Conservation (phyloP, 345 rosid species). For the Trapa bicornis region DNA sequence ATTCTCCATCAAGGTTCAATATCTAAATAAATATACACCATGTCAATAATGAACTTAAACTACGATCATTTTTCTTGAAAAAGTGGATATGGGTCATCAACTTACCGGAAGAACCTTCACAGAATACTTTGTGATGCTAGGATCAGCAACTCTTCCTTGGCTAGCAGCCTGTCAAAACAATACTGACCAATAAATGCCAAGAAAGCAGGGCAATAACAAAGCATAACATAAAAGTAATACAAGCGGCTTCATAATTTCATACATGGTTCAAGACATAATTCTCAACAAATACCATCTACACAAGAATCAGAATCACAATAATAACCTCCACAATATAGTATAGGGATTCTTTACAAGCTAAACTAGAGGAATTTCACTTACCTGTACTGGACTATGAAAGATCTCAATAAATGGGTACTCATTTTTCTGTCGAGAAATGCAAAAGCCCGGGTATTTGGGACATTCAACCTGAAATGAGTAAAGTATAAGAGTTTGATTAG, state of each 20-base stretch:
- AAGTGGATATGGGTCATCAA: slow-evolving; percentile 5
- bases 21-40: not conserved
- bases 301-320: too few relatives aligned
- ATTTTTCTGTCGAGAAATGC: slow-evolving; percentile 69
- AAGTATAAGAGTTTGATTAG: not conserved
- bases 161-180: slow-evolving; percentile 38
- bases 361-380: slow-evolving; percentile 13
- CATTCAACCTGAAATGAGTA: slow-evolving; percentile 72
- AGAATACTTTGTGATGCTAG: slow-evolving; percentile 51
- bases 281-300: too few relatives aligned
- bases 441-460: slow-evolving; percentile 95
- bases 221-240: too few relatives aligned
- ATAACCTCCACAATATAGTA: not conserved
- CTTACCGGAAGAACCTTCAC: slow-evolving; percentile 87
- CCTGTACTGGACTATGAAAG: slow-evolving; percentile 82
- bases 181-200: slow-evolving; percentile 4
- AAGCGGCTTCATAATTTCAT: too few relatives aligned
- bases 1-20: not conserved
- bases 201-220: not conserved
- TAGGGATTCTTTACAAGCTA: not conserved
- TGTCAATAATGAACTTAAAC: not conserved
- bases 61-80: not conserved
- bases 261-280: too few relatives aligned
- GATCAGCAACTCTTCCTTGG: slow-evolving; percentile 54
- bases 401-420: slow-evolving; percentile 91